Evolutionary conservation across 306 rosid species (phyloP), one percentile per base, ranked within the genome.

Genomic region (Prunus campanulata): DNA sequence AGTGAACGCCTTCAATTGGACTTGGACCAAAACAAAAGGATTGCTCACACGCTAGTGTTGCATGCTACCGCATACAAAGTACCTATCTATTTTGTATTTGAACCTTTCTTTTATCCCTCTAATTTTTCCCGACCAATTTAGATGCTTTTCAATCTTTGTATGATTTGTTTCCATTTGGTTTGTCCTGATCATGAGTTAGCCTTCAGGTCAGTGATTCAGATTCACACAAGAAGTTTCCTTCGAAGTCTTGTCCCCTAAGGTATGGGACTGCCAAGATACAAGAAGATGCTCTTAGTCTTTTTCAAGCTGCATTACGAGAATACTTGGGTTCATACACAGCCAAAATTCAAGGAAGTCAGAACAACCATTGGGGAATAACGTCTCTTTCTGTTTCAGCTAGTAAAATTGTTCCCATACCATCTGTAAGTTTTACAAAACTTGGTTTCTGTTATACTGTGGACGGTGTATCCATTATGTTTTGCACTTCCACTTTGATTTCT

Each of bases 181-280:
- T 76, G 68, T 77, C 61, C 70, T 63, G 56, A 67, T 83, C 79
- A 77, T 71, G 39, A 66, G 72, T 64, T 78, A 32, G 77, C 78
- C 79, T 86, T 83, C 91, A 94, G 96, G 70, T 66, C 32, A 75
- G 91, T 75, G 95, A 85, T 77, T 79, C 95, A 42, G 93, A 89
- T 85, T 81, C 93, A 67, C 84, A 78, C 69, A 92, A 81, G 80
- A 92, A 89, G 81, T 94, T 92, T 77, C 95, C 98, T 82, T 94
- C 97, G 63, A 94, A 92, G 82, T 94, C 97, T 75, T 90, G 98
- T 82, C 92, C 96, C 81, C 77, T 94, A 71, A 88, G 98, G 76
- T 90, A 92, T 77, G 96, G 98, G 72, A 67, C 91, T 84, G 82
- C 82, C 72, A 94, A 89, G 89, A 87, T 94, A 85, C 98, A 94